Evolutionary conservation across 768 basidiomycete species (phyloP), one percentile per base, ranked within the genome.

Genomic region (Suillus clintonianus): DNA sequence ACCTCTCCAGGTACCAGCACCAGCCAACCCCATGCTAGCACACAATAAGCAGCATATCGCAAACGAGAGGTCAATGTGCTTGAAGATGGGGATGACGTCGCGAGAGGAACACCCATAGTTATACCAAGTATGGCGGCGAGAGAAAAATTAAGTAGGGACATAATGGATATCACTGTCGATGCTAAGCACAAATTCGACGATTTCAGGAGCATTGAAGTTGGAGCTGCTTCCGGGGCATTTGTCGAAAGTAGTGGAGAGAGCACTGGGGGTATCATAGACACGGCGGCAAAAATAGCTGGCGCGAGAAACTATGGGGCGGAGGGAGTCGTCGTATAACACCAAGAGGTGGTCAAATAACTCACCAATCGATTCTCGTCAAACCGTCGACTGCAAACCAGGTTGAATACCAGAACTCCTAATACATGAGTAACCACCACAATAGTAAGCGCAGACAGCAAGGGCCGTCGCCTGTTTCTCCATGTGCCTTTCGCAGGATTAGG

Each of bases 81-180:
- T 60, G 68, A 1, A 60, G 69, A 58, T 1, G 67, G 42, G 27
- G 75, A 71, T 1, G 81, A 69, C 8, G 80, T 76, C 14, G 81
- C 76, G n/a, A 94, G 81, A 1, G 93, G 90, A 11, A 89, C 47
- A 9, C 88, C 87, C 19, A 94, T 81, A 10, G 85, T 69, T 32
- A 90, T 72, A 0, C 91, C 86, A 19, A 97, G 81, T 24, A 82
- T 72, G 24, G 89, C 87, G 0, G 96, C 92, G 22, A 98, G 87
- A 9, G 93, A 94, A 77, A 97, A 97, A 75, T 98, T 97, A 73
- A 97, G 86, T 64, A 97, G 89, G 17, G 94, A 90, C 34, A 88
- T 88, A 42, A 93, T 86, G 14, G 89, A 95, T 65, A 97, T 90
- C 57, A 95, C 83, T 1, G 92, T 90, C 4, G 97, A 97, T 27